Evolutionary conservation across 2,329 filamentous ascomycete species (phyloP), one percentile per base, ranked within the genome.

Genomic region (Fusarium protoensiforme): DNA sequence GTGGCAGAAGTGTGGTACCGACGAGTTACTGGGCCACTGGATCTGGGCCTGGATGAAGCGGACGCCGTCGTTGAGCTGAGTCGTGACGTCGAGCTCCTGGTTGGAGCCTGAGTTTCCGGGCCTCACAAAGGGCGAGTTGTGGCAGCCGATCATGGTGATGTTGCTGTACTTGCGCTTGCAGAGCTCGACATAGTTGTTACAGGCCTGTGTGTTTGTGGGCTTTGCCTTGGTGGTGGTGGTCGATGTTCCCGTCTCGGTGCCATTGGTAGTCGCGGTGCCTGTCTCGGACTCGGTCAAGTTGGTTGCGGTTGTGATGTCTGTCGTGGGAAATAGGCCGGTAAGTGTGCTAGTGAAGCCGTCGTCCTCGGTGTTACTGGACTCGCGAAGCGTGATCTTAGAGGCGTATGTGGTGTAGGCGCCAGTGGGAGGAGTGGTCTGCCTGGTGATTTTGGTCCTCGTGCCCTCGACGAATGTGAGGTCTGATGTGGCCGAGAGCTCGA

Each of bases 101-200:
- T 97, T 97, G 64, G 92, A 89, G 16, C 91, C 94, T 11, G 92
- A 89, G 80, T 93, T 95, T 75, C 92, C 92, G 18, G 86, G 80
- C 10, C 88, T 85, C 43, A 92, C 87, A 79, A 97, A 97, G 13
- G 93, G 93, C 46, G 93, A 94, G 84, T 97, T 97, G 84, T 97
- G 94, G 20, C 92, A 91, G 22, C 89, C 91, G 2, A 97, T 89
- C 77, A 93, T 87, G 65, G 93, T 95, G 81, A 96, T 92, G 81
- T 96, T 95, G 86, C 92, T 91, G 82, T 95, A 97, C 75, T 90
- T 91, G 67, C 93, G 89, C 7, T 83, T 83, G 84, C 94, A 97
- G 77, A 96, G 91, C 81, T 96, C 93, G 27, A 92, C 83, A 75
- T 93, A 91, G 80, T 91, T 91, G 82, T 97, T 97, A 86, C 94